phyloP scores from a whole-genome alignment of 129 eudicot genomes.

The Pseudognaphalium luteoalbum region DNA sequence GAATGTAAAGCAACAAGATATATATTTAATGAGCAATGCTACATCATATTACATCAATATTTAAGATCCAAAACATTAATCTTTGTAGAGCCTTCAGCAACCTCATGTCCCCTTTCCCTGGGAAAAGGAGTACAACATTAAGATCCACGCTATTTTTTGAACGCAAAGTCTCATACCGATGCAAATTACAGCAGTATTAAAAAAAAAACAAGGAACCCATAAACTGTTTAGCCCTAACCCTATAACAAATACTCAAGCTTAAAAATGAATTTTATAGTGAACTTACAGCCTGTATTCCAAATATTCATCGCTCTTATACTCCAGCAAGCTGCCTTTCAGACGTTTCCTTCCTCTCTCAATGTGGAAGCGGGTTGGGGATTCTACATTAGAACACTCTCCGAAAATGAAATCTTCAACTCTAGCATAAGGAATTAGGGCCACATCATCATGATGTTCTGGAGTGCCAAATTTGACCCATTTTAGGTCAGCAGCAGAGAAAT shows the following conservation, averaged over 20 bases:
- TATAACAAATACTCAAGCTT: background rate
- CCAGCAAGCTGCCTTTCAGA: conserved; percentile 60
- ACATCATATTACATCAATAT: conserved; percentile 2
- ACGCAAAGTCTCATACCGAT: background rate
- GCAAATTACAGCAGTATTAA: background rate
- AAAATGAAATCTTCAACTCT: conserved; percentile 85
- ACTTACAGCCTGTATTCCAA: conserved; percentile 85
- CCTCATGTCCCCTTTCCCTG: conserved; percentile 21
- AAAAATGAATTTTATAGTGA: background rate
- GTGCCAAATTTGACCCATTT: conserved; percentile 76
- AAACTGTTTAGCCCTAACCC: background rate
- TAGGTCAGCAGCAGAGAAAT: conserved; percentile 76
- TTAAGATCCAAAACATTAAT: conserved; percentile 20
- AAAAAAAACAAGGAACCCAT: background rate
- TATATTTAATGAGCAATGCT: background rate
- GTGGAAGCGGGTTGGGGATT: conserved; percentile 91
- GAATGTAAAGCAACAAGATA: background rate
- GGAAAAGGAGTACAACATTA: conserved; percentile 25
- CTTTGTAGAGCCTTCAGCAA: conserved; percentile 29
- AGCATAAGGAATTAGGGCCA: conserved; percentile 82
- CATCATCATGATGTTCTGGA: conserved; percentile 77
- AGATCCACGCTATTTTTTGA: background rate
- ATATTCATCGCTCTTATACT: conserved; percentile 76
- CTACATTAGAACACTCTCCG: conserved; percentile 80
- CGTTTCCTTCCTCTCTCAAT: conserved; percentile 92